Percentiles rank a stretch among this genome's conserved stretches.
These are phyloP conservation scores for Exophiala xenobiotica DNA, from an alignment of 2,329 filamentous ascomycete species.

Conservation along the genomic window DNA sequence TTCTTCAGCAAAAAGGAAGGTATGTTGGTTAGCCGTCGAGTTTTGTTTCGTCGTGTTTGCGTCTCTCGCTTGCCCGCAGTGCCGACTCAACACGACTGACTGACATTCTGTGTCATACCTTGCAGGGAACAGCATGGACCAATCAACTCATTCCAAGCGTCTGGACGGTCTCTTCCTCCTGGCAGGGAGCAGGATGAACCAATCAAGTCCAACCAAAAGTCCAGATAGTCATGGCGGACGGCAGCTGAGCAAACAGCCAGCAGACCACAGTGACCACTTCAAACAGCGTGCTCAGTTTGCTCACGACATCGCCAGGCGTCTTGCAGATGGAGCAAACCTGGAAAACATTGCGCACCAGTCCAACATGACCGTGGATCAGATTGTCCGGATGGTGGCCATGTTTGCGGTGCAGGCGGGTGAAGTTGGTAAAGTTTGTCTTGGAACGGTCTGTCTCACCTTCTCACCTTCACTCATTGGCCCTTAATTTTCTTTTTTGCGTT, in stretches of 20 bases:
- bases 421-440: background rate
- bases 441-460: background rate
- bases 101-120: no score
- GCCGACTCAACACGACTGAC: no score
- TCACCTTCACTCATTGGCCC: background rate
- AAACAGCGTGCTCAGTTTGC: background rate
- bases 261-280: no score
- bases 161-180: no score
- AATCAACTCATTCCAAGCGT: no score
- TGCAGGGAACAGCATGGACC: no score
- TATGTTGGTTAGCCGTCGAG: no score
- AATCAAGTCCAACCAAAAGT: no score
- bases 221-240: background rate
- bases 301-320: background rate
- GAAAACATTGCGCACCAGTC: background rate
- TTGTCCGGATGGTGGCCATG: background rate
- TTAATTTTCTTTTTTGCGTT: background rate
- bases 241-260: background rate
- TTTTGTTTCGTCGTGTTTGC: no score
- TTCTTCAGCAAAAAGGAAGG: no score
- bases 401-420: background rate
- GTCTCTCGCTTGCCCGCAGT: no score
- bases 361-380: conserved; percentile 4
- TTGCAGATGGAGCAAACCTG: background rate
- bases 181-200: no score